A percentile compares a stretch with the other conserved stretches of the same genome.
Conservation (phyloP, 177 flowering plant genomes). For the Vitis hybrid region DNA sequence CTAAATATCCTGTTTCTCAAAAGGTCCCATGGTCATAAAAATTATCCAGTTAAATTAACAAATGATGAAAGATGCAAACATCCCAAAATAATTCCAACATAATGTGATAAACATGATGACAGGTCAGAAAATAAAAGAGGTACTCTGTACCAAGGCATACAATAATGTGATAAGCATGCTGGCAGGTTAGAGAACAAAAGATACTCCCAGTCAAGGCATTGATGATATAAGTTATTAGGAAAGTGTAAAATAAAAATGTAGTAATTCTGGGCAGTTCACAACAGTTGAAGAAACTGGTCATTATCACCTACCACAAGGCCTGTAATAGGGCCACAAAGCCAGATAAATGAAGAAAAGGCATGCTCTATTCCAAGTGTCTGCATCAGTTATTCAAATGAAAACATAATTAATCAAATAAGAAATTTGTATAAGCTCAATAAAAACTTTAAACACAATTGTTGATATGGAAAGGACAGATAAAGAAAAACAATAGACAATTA, state of each 20-base stretch:
- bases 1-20: too few relatives aligned
- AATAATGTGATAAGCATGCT: neutral
- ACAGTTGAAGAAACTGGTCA: neutral
- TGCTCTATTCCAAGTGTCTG: constrained; percentile 98
- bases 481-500: neutral
- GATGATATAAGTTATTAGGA: neutral
- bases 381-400: constrained; percentile 25
- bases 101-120: too few relatives aligned
- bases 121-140: too few relatives aligned
- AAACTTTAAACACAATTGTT: neutral
- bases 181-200: neutral
- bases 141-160: too few relatives aligned
- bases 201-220: neutral
- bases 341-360: constrained; percentile 96
- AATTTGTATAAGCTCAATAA: neutral
- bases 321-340: constrained; percentile 99
- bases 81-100: too few relatives aligned
- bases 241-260: neutral
- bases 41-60: too few relatives aligned
- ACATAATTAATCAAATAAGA: constrained; percentile 7
- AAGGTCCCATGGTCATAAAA: too few relatives aligned
- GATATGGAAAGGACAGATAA: neutral
- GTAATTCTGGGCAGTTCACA: neutral
- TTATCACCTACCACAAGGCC: constrained; percentile 92
- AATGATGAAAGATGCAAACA: too few relatives aligned